A percentile compares a stretch with the other conserved stretches of the same genome.
Conservation (phyloP, 1,284 basidiomycete species). For the Lentinula novae-zelandiae region DNA sequence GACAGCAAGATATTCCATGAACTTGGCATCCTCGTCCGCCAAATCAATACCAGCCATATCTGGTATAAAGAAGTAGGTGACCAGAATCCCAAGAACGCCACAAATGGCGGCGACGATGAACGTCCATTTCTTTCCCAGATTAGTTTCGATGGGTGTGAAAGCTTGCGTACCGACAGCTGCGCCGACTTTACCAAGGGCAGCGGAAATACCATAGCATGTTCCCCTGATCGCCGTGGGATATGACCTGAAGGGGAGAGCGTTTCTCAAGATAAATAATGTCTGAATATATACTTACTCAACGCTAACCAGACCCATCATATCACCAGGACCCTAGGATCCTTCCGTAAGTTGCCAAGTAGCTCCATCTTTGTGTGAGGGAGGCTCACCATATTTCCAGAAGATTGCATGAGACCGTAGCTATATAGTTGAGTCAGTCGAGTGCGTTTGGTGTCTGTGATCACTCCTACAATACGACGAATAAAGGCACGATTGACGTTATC, state of each 20-base stretch:
- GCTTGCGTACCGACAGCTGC: slow-evolving; percentile 76
- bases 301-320: slow-evolving; percentile 62
- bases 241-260: slow-evolving; percentile 33
- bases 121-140: slow-evolving; percentile 68
- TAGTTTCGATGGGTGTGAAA: slow-evolving; percentile 71
- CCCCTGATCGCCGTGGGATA: slow-evolving; percentile 68
- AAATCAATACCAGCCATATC: slow-evolving; percentile 69
- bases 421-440: slow-evolving; percentile 16
- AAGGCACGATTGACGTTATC: slow-evolving; percentile 60
- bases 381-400: slow-evolving; percentile 59
- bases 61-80: slow-evolving; percentile 68
- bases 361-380: background rate
- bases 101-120: slow-evolving; percentile 67
- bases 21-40: slow-evolving; percentile 63
- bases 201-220: slow-evolving; percentile 68
- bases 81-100: slow-evolving; percentile 56
- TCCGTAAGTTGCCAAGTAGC: slow-evolving; percentile 8
- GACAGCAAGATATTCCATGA: slow-evolving; percentile 54
- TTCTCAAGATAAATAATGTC: background rate
- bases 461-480: slow-evolving; percentile 65
- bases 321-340: slow-evolving; percentile 61
- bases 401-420: slow-evolving; percentile 67
- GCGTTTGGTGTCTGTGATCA: slow-evolving; percentile 7
- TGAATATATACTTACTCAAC: slow-evolving; percentile 39
- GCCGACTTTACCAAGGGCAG: slow-evolving; percentile 73